These are phyloP conservation scores for Globisporangium takayamanum DNA, from an alignment of 352 stramenopile genomes.

Conservation along the genomic window DNA sequence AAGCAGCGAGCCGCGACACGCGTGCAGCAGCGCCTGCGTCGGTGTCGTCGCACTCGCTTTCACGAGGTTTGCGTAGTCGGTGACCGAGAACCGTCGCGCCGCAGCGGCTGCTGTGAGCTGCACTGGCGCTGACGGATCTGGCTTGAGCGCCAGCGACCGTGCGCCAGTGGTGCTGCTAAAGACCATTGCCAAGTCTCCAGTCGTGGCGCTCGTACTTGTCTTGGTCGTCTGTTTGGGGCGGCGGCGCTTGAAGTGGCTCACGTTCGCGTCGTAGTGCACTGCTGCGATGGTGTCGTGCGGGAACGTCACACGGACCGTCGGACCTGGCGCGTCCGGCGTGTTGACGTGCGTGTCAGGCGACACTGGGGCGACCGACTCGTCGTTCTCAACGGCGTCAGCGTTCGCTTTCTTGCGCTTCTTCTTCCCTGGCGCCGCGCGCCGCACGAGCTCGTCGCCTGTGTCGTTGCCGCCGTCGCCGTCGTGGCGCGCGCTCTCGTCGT, in stretches of 20 bases:
- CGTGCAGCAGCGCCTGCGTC: background rate
- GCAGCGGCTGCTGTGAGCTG: background rate
- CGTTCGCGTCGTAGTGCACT: conserved; percentile 31
- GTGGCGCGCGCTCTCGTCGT: conserved; percentile 34
- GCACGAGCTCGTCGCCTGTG: conserved; percentile 22
- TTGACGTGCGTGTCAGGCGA: conserved; percentile 73
- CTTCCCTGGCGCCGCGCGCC: conserved; percentile 24
- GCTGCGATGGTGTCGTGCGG: conserved; percentile 29
- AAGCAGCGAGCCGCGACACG: conserved; percentile 6
- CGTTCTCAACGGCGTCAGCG: conserved; percentile 34
- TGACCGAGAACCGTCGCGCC: conserved; percentile 1
- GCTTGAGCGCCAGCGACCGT: background rate
- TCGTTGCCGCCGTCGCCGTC: conserved; percentile 18
- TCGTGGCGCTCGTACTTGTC: no score
- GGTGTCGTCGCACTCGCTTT: background rate
- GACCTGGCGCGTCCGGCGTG: conserved; percentile 33
- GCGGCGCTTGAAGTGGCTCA: conserved; percentile 58
- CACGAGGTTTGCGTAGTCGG: conserved; percentile 3
- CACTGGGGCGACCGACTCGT: conserved; percentile 50
- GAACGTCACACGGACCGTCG: conserved; percentile 55
- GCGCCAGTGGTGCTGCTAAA: conserved; percentile 15
- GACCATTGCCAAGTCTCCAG: conserved; percentile 19
- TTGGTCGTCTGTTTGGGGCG: conserved; percentile 12
- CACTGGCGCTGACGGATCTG: background rate
- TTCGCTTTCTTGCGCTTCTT: conserved; percentile 46